A percentile compares a stretch with the other conserved stretches of the same genome.
Conservation (phyloP, 2,329 filamentous ascomycete genomes). For the Metarhizium robertsii region DNA sequence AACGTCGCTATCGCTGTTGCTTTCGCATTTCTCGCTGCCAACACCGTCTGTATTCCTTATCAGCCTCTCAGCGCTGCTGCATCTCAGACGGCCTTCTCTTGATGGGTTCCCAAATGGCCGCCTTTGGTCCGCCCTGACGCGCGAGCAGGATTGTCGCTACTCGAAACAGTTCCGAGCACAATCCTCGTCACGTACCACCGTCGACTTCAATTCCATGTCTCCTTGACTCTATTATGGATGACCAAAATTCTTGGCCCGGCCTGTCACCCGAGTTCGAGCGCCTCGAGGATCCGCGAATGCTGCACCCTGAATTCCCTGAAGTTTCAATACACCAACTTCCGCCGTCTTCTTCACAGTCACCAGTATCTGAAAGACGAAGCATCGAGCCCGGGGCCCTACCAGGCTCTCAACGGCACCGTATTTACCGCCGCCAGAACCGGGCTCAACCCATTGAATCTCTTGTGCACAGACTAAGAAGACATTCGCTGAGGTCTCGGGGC, state of each 20-base stretch:
- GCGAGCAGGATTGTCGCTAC: neutral
- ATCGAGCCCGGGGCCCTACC: neutral
- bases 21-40: neutral
- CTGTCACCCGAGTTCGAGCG: neutral
- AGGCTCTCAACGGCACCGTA: neutral
- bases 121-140: neutral
- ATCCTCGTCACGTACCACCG: neutral
- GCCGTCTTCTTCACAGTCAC: neutral
- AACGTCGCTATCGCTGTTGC: neutral
- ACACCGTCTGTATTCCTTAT: neutral
- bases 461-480: constrained; percentile 1
- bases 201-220: neutral
- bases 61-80: neutral
- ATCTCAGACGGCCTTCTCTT: neutral
- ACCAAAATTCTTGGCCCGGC: neutral
- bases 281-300: neutral
- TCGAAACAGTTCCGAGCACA: neutral
- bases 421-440: neutral
- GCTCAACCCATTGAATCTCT: constrained; percentile 7
- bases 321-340: neutral
- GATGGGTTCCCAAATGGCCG: neutral
- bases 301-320: neutral
- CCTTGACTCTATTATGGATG: neutral
- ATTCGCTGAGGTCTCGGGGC: neutral
- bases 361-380: neutral